Base-by-base conservation (phyloP, 2,329 filamentous ascomycete species). In the Aureobasidium sp. region DNA sequence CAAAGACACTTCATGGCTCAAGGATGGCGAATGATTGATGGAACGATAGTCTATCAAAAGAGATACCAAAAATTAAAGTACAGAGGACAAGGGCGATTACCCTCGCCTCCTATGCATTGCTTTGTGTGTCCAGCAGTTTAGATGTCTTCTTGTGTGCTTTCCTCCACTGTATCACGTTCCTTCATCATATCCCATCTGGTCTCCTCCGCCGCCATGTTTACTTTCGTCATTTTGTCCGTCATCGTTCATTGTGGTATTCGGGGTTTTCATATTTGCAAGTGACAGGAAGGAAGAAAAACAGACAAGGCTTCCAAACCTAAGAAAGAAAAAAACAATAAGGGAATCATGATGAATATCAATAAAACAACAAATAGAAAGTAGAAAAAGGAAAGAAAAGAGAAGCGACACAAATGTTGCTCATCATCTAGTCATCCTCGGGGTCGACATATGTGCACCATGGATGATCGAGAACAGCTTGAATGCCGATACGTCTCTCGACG, bases 401-500 rank as follows among this genome's bases (percentile, higher is more conserved):
- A 9, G 44, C 44, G 29, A 57, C 20, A 57, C 37, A 9, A 26
- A 9, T 46, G 41, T 27, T 2, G 15, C 37, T 20, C 9, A 27
- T 39, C 17, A 26, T 29, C 59, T 48, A 63, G 2, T 63, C 62
- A 42, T 63, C 62, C 32, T 63, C 62, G 1, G 48, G 36, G 39
- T 63, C 62, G 26, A 63, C 55, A 5, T 55, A 27, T 13, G 53
- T 72, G 63, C 80, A 90, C 94, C 94, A 99, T n/a, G 88, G 85
- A 75, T 97, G 93, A 61, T 90, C 85, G 62, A 96, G 77, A 20
- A 99, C 92, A 72, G 92, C 87, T 64, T 88, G 86, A 69, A 97
- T 97, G n/a, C 87, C 88, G 68, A 91, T 87, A 62, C 94, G 82
- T 70, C 88, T 82, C 67, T 88, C 84, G 10, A 97, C 90, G 72